Percentiles rank a stretch among this genome's conserved stretches.
These are phyloP conservation scores for Gossypium anomalum DNA, from an alignment of 345 rosid species.

Conservation along the genomic window DNA sequence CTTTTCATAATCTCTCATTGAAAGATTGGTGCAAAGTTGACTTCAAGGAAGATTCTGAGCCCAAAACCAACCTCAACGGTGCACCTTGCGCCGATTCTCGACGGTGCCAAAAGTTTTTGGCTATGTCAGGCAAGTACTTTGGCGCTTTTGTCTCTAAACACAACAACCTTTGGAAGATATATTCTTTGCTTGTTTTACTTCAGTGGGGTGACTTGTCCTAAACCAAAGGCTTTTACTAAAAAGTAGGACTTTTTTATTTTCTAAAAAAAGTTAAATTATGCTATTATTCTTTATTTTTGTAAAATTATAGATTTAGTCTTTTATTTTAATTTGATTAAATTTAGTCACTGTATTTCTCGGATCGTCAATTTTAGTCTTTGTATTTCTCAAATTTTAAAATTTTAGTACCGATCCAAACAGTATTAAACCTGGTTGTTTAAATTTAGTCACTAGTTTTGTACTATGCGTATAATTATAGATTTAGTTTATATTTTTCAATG, in stretches of 20 bases:
- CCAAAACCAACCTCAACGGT: not conserved
- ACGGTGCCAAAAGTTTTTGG: not conserved
- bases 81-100: not conserved
- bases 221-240: not conserved
- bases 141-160: not conserved
- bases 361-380: too few species aligned
- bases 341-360: too few species aligned
- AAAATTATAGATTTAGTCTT: too few species aligned
- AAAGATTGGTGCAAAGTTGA: not conserved
- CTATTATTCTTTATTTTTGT: too few species aligned
- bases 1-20: not conserved
- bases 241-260: not conserved
- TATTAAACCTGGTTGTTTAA: too few species aligned
- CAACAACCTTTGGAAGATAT: conserved; percentile 24
- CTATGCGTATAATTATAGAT: too few species aligned
- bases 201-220: conserved; percentile 29
- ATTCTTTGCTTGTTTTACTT: conserved; percentile 21
- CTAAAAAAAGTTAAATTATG: too few species aligned
- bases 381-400: too few species aligned
- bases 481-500: too few species aligned
- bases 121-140: not conserved
- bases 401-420: too few species aligned
- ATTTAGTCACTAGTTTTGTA: too few species aligned
- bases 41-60: not conserved
- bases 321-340: too few species aligned